Evolutionary conservation across 1,284 basidiomycete genomes (phyloP), one percentile per base, ranked within the genome.

Genomic region (Malassezia equina): DNA sequence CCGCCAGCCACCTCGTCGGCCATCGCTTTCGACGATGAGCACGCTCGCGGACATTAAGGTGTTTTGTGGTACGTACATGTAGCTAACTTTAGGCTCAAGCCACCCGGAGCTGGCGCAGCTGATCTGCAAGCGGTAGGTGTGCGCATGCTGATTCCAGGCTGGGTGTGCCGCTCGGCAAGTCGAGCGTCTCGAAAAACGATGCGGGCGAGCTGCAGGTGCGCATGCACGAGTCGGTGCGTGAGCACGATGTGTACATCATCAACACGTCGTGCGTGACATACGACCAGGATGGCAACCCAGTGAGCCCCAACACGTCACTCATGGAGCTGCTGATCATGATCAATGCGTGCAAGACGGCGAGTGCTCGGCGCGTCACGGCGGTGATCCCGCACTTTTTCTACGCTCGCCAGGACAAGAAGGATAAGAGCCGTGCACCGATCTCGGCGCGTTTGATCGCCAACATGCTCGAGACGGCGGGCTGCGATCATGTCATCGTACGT

Each of bases 291-390:
- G 55, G 57, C 12, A 51, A 46, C 1, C 53, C 56, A 21, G 60
- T 62, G 11, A 63, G 59, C 7, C 63, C 71, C 52, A 67, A 67
- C 77, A 90, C 88, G 15, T 81, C 88, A 47, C 81, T 94, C 59
- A 90, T 93, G 85, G 90, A 96, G 77, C 81, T 95, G 46, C 93
- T 93, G 76, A 98, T 98, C 76, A 96, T 98, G 91, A 94, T 96
- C 69, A 93, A 98, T 76, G 93, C 94, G 13, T 96, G 94, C 83
- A 95, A 94, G 65, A 73, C 76, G 46, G 73, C 75, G 7, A 91
- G 88, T 62, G 91, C 93, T 50, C 87, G 86, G 75, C 81, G 94
- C 63, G 95, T 98, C 74, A 96, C 93, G 17, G 93, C 93, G 27
- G 90, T 98, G 54, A 76, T 77, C 53, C 71, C 71, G 4, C 71